Percentiles rank a stretch among this genome's conserved stretches.
These are phyloP conservation scores for Melastoma malabathricum DNA, from an alignment of 345 rosid species.

Conservation along the genomic window DNA sequence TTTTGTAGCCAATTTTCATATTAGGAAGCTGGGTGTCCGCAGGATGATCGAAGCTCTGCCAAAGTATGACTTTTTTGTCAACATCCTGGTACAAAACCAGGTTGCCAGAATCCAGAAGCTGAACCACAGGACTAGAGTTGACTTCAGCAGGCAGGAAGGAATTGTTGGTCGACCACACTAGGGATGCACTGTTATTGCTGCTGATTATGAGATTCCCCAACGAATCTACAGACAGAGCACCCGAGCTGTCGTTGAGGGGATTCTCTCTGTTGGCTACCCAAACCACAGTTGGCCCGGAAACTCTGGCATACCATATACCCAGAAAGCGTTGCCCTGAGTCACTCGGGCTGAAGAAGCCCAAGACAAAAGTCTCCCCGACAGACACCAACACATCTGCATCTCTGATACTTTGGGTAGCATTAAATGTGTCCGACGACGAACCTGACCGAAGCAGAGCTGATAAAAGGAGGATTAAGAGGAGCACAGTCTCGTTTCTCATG, in stretches of 20 bases:
- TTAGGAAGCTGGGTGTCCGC: constrained; percentile 21
- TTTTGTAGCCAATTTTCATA: constrained; percentile 28
- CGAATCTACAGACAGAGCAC: constrained; percentile 10
- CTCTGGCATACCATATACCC: constrained; percentile 62
- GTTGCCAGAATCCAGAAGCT: constrained; percentile 22
- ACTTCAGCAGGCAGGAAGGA: not conserved
- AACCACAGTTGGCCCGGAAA: constrained; percentile 31
- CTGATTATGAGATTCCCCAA: constrained; percentile 11
- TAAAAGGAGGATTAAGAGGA: constrained; percentile 1
- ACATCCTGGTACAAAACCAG: constrained; percentile 4
- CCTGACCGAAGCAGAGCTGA: constrained; percentile 8
- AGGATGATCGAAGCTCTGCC: constrained; percentile 40
- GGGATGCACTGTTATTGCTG: not conserved
- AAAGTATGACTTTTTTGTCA: constrained; percentile 3
- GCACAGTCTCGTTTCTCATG: constrained; percentile 3
- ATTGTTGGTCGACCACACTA: constrained; percentile 13
- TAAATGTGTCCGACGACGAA: constrained; percentile 15
- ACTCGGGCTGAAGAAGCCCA: constrained; percentile 56
- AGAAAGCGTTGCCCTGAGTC: constrained; percentile 40
- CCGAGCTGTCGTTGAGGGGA: constrained; percentile 34
- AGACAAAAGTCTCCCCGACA: constrained; percentile 18
- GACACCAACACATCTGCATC: constrained; percentile 41
- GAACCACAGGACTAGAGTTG: not conserved
- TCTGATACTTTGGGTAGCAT: constrained; percentile 14
- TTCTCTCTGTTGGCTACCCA: constrained; percentile 74